Conservation (phyloP, 169 alveolate species). For the Neospora caninum region DNA sequence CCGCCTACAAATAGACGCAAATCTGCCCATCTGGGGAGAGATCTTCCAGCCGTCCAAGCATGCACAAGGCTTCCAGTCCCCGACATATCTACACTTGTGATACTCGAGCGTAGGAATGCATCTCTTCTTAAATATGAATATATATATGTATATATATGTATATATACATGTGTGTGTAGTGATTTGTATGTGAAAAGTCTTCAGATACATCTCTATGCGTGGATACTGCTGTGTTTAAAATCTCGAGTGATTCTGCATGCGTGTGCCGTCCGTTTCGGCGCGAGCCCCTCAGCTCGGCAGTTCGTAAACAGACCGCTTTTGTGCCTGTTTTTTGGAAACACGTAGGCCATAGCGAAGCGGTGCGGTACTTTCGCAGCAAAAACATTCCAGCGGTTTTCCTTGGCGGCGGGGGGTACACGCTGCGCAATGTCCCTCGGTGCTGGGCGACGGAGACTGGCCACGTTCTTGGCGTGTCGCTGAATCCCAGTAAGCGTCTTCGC, state of each 20-base stretch:
- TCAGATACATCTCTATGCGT: no score
- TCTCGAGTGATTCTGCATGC: background rate
- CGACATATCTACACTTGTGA: no score
- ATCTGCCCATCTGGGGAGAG: background rate
- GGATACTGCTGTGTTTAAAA: no score
- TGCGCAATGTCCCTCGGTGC: conserved; percentile 98
- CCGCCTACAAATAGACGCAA: background rate
- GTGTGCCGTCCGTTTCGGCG: background rate
- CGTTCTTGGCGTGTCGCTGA: conserved; percentile 42
- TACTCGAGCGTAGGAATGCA: no score
- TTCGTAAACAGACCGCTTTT: no score
- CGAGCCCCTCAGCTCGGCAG: background rate
- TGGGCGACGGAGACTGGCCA: conserved; percentile 97
- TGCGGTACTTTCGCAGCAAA: conserved; percentile 87
- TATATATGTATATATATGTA: no score
- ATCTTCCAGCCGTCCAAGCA: background rate
- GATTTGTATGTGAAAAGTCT: background rate
- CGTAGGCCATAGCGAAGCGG: conserved; percentile 97
- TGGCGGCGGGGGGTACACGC: conserved; percentile 97
- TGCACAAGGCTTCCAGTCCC: no score
- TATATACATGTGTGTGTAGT: background rate
- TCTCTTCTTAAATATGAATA: no score
- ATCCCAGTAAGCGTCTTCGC: conserved; percentile 10
- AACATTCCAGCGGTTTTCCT: conserved; percentile 90
- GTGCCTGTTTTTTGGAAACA: background rate